These are phyloP conservation scores for Globisporangium paroecandrum DNA, from an alignment of 352 stramenopile species.

Conservation along the genomic window DNA sequence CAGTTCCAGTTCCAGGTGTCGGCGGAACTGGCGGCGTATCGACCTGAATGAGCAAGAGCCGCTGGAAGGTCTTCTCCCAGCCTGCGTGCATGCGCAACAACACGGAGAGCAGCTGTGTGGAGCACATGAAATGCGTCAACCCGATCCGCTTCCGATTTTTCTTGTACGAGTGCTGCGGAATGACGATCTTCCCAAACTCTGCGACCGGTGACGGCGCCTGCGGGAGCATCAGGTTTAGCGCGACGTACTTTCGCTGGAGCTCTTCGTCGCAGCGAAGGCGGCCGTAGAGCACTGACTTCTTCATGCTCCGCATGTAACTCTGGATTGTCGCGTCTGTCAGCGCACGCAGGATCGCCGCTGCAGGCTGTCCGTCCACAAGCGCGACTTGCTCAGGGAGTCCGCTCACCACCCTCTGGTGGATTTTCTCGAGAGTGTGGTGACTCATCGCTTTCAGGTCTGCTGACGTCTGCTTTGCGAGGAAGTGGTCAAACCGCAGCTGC, in stretches of 20 bases:
- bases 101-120: slow-evolving; percentile 61
- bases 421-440: slow-evolving; percentile 67
- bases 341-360: slow-evolving; percentile 56
- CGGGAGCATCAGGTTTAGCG: slow-evolving; percentile 60
- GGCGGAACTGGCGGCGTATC: slow-evolving; percentile 19
- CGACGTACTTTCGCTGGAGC: slow-evolving; percentile 67
- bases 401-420: slow-evolving; percentile 83
- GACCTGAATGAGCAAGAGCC: slow-evolving; percentile 62
- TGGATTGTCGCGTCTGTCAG: slow-evolving; percentile 89
- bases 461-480: slow-evolving; percentile 75
- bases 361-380: slow-evolving; percentile 59
- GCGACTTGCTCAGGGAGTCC: slow-evolving; percentile 64
- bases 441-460: slow-evolving; percentile 76
- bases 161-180: slow-evolving; percentile 67
- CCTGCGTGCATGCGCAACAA: slow-evolving; percentile 87
- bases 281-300: slow-evolving; percentile 84
- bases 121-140: slow-evolving; percentile 52
- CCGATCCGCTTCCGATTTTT: slow-evolving; percentile 49
- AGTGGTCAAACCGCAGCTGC: slow-evolving; percentile 90
- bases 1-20: neutral
- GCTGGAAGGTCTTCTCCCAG: slow-evolving; percentile 89
- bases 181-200: slow-evolving; percentile 74
- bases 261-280: slow-evolving; percentile 43
- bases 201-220: slow-evolving; percentile 24
- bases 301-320: slow-evolving; percentile 91